phyloP scores from a whole-genome alignment of 305 asterid genomes.

The Solanum chacoense region DNA sequence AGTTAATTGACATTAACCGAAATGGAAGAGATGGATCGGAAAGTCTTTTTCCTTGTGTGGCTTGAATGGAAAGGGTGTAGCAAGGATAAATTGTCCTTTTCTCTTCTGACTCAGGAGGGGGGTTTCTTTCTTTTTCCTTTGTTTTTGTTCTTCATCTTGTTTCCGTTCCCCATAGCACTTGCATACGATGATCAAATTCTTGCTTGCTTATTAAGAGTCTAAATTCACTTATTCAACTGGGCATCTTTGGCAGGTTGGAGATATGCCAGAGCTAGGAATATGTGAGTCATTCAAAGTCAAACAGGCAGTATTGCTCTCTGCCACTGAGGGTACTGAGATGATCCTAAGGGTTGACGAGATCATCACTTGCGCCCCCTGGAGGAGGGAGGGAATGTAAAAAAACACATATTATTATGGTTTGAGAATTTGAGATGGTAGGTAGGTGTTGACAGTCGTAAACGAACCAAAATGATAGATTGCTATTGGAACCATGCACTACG shows the following conservation, averaged over 20 bases:
- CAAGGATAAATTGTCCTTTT: neutral
- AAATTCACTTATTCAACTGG: neutral
- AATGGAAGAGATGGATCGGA: neutral
- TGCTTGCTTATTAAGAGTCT: neutral
- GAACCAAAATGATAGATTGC: neutral
- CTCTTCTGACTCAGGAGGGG: neutral
- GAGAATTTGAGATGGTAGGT: neutral
- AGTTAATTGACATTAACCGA: neutral
- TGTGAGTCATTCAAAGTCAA: constrained; percentile 89
- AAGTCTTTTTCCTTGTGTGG: neutral
- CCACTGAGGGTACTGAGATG: constrained; percentile 87
- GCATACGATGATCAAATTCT: neutral
- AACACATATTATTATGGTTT: neutral
- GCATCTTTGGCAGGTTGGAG: constrained; percentile 76
- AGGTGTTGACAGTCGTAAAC: neutral
- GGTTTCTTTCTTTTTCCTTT: too few species aligned
- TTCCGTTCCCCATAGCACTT: neutral
- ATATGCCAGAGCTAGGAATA: constrained; percentile 73
- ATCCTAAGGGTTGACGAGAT: constrained; percentile 83
- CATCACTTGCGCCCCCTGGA: constrained; percentile 86
- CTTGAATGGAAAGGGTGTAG: neutral
- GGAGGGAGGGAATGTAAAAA: constrained; percentile 77
- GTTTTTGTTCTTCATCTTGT: neutral
- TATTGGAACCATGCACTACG: neutral
- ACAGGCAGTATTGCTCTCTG: constrained; percentile 83